phyloP scores from a whole-genome alignment of 1,284 basidiomycete genomes.

The Melanopsichium pennsylvanicum region DNA sequence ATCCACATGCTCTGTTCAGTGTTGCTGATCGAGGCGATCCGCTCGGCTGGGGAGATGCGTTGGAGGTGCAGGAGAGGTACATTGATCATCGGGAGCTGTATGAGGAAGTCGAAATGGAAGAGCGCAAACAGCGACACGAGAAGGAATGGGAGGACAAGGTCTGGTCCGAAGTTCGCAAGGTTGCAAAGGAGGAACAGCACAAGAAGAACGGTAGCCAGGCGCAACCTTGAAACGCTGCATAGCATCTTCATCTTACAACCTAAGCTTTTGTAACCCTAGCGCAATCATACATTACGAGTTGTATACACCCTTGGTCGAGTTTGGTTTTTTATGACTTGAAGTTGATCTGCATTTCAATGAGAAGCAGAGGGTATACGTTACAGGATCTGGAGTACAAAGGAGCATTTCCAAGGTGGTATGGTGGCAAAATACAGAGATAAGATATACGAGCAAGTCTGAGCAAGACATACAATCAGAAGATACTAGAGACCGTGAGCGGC shows the following conservation, averaged over 20 bases:
- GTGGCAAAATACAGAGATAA: constrained; percentile 1
- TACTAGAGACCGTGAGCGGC: constrained; percentile 25
- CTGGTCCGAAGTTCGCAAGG: constrained; percentile 37
- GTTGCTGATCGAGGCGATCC: constrained; percentile 51
- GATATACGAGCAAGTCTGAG: background rate
- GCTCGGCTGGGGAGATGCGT: constrained; percentile 51
- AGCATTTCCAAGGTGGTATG: no score
- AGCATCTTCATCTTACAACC: no score
- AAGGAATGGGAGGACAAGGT: constrained; percentile 43
- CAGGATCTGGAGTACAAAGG: constrained; percentile 11
- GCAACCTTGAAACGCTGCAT: background rate
- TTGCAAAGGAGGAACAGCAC: constrained; percentile 25
- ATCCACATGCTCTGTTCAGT: constrained; percentile 51
- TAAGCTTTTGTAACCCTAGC: constrained; percentile 23
- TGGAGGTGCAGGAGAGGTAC: constrained; percentile 59
- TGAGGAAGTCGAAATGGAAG: constrained; percentile 31
- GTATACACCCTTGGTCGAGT: no score
- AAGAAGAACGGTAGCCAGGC: constrained; percentile 10
- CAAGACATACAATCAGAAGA: background rate
- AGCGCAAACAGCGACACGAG: constrained; percentile 32
- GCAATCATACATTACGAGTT: background rate
- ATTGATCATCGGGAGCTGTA: constrained; percentile 47
- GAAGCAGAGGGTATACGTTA: constrained; percentile 31
- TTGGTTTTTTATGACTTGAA: no score
- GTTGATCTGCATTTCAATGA: constrained; percentile 11